Evolutionary conservation across 805 yeast genomes (phyloP).

Genomic region (Wickerhamiella sorbophila): DNA sequence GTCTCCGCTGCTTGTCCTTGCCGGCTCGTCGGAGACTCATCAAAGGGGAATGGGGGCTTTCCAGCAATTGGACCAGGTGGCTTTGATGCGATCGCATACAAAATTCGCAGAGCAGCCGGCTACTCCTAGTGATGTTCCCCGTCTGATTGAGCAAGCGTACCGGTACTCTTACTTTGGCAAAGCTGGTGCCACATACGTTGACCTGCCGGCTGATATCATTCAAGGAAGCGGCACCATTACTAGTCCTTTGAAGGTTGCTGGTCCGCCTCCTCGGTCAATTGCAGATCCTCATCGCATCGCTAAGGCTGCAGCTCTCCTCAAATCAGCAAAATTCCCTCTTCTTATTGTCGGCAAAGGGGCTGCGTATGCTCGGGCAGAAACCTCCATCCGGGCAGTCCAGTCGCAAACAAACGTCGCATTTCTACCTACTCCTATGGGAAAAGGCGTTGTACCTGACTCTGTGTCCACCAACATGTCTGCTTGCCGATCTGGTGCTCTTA

Average conservation of each 20-base stretch:
- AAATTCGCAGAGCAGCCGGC: constrained; percentile 39
- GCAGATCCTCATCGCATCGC: constrained; percentile 28
- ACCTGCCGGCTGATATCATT: constrained; percentile 49
- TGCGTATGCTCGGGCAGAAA: constrained; percentile 33
- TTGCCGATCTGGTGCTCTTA: constrained; percentile 48
- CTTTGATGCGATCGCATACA: constrained; percentile 33
- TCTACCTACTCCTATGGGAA: constrained; percentile 68
- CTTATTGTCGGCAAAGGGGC: constrained; percentile 57
- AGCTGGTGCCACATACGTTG: constrained; percentile 51
- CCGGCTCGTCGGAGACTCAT: constrained; percentile 42
- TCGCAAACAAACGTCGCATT: constrained; percentile 35
- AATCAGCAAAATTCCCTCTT: constrained; percentile 33
- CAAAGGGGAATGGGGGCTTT: constrained; percentile 47
- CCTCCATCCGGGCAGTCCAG: constrained; percentile 30
- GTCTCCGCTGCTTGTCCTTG: constrained; percentile 52
- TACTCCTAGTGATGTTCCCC: constrained; percentile 25
- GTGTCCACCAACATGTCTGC: constrained; percentile 39
- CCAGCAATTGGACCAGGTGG: constrained; percentile 56
- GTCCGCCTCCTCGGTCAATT: constrained; percentile 25
- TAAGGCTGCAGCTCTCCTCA: constrained; percentile 26
- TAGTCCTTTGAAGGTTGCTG: constrained; percentile 14
- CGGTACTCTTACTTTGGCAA: constrained; percentile 33
- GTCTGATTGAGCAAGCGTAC: constrained; percentile 34
- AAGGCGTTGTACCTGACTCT: constrained; percentile 48
- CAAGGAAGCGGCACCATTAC: constrained; percentile 21